phyloP scores from a whole-genome alignment of 441 rosid genomes.

The Mallotus repandus region DNA sequence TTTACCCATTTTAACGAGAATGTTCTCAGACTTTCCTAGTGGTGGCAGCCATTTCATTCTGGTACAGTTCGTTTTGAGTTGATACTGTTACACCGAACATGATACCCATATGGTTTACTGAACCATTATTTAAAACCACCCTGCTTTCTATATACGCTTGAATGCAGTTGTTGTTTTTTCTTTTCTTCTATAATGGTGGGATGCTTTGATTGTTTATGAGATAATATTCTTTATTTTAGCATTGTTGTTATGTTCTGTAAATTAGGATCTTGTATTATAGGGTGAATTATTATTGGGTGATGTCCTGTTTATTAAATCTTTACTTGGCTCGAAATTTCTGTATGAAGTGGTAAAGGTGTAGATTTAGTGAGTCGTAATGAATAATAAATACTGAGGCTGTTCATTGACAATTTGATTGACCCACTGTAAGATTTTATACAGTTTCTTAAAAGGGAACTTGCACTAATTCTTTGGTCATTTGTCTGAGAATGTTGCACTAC shows the following conservation, averaged over 20 bases:
- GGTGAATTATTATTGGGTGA: not conserved
- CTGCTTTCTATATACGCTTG: too few relatives aligned
- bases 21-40: too few relatives aligned
- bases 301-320: not conserved
- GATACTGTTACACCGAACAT: too few relatives aligned
- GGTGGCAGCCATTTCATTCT: too few relatives aligned
- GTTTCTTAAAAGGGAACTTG: not conserved
- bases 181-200: too few relatives aligned
- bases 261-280: not conserved
- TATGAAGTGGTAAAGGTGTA: not conserved
- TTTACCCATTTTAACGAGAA: too few relatives aligned
- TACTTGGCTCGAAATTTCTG: not conserved
- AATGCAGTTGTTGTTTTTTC: too few relatives aligned
- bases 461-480: not conserved
- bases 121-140: too few relatives aligned
- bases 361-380: not conserved
- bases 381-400: not conserved
- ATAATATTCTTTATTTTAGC: not conserved
- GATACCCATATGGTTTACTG: too few relatives aligned
- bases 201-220: not conserved
- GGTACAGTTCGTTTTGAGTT: too few relatives aligned
- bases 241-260: not conserved
- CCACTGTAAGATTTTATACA: not conserved
- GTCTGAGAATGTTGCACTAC: not conserved
- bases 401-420: not conserved